Evolutionary conservation across 148 eudicot species (phyloP).

Genomic region (Chenopodium quinoa): DNA sequence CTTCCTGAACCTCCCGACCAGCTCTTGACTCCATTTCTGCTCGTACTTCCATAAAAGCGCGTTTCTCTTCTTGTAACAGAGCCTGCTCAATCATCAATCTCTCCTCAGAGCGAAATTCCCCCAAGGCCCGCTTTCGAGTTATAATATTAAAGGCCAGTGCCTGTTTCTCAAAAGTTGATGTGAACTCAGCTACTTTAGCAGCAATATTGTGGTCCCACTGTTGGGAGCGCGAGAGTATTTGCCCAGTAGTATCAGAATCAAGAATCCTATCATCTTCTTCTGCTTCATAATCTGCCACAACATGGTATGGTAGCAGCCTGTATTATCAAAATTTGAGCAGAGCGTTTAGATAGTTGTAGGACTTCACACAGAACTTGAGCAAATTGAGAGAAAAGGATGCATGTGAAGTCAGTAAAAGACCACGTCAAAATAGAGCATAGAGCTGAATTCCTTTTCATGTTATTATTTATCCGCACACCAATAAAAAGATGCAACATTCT

Average conservation of each 20-base stretch:
- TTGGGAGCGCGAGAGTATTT: conserved; percentile 76
- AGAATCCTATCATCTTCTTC: conserved; percentile 96
- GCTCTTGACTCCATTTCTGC: conserved; percentile 78
- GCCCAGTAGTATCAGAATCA: conserved; percentile 85
- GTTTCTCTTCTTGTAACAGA: conserved; percentile 73
- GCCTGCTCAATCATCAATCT: conserved; percentile 80
- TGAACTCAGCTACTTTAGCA: conserved; percentile 84
- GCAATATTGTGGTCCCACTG: conserved; percentile 95
- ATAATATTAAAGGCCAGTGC: conserved; percentile 87
- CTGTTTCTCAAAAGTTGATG: conserved; percentile 85
- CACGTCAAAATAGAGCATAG: neutral
- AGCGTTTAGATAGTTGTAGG: neutral
- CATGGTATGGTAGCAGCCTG: conserved; percentile 96
- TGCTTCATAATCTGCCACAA: conserved; percentile 98
- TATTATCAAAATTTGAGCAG: neutral
- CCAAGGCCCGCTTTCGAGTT: conserved; percentile 70
- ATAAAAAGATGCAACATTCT: neutral
- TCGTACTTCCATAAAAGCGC: conserved; percentile 54
- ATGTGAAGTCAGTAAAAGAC: neutral
- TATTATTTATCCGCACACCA: neutral
- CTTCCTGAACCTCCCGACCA: conserved; percentile 73
- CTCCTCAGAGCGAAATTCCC: conserved; percentile 91
- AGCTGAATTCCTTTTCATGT: conserved; percentile 3
- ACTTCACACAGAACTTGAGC: neutral
- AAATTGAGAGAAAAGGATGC: neutral